A percentile compares a stretch with the other conserved stretches of the same genome.
Evolutionary conservation across 2,329 filamentous ascomycete species (phyloP).

Genomic region (Botryosphaeria dothidea): DNA sequence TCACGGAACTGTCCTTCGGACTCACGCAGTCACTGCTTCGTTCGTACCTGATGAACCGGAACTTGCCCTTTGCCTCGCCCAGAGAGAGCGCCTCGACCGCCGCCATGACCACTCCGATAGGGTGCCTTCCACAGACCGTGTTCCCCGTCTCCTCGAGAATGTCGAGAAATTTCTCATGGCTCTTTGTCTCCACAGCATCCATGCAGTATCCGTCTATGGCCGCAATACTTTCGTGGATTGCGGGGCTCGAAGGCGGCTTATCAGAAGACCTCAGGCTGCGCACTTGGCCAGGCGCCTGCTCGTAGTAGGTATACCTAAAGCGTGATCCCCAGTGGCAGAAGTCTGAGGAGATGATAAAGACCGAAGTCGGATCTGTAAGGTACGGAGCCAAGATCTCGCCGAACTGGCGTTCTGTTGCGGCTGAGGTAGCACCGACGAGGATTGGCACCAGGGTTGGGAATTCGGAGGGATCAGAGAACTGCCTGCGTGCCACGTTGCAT

Average conservation of each 20-base stretch:
- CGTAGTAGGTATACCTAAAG: constrained; percentile 83
- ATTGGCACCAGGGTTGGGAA: constrained; percentile 82
- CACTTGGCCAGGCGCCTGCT: constrained; percentile 48
- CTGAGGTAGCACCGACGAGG: constrained; percentile 74
- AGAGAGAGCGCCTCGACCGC: constrained; percentile 67
- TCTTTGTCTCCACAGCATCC: constrained; percentile 77
- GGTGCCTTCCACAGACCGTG: constrained; percentile 92
- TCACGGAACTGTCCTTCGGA: constrained; percentile 79
- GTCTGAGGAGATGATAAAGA: constrained; percentile 89
- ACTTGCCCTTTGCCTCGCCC: constrained; percentile 51
- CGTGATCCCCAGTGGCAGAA: constrained; percentile 94
- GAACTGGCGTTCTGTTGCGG: constrained; percentile 64
- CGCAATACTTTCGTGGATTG: constrained; percentile 83
- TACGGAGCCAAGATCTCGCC: constrained; percentile 76
- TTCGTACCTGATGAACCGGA: constrained; percentile 84
- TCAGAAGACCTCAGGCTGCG: constrained; percentile 25
- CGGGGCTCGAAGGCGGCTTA: constrained; percentile 43
- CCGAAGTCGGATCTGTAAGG: constrained; percentile 70
- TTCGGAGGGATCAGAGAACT: constrained; percentile 43
- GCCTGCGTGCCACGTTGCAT: constrained; percentile 25
- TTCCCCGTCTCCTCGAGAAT: constrained; percentile 75
- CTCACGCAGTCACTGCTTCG: constrained; percentile 74
- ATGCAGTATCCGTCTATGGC: constrained; percentile 80
- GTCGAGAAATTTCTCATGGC: constrained; percentile 68
- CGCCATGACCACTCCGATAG: constrained; percentile 90